Base-by-base conservation (phyloP, 352 stramenopile genomes). In the Pythium aphanidermatum region DNA sequence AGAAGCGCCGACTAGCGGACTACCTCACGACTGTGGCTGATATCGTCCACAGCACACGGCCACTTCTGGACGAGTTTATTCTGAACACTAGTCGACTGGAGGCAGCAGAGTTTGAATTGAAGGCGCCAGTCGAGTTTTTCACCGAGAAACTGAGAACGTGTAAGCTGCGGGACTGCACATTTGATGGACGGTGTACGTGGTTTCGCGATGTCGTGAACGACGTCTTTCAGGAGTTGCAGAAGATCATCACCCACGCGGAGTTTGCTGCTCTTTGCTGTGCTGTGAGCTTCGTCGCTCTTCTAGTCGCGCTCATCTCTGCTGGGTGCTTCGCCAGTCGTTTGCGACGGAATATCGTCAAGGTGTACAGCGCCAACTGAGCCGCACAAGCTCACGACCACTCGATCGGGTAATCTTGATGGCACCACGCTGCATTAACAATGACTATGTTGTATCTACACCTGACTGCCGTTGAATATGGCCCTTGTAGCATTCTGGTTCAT, bases 111-210 rank as follows among this genome's bases (percentile, higher is more conserved):
- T 85, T 82, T 23, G 41, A 53, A 11, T 55, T 90, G 38, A 83
- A 90, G 37, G 51, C 53, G 2, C 41, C 65, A 0, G 61, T 86
- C 24, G 70, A 87, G 51, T 82, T 74, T 45, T 71, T 74, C 44
- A 86, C 68, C 0, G 58, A 76, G 20, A 52, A 52, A 3, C 65
- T 87, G 6, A 73, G 71, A 4, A 30, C 42, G 2, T 67, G 63
- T 57, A 87, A 80, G 35, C 70, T 85, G 19, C 44, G 51, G 14
- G 74, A 90, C 49, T 90, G 74, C 42, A 46, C 62, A 8, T 82
- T 68, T 46, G 56, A 70, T 31, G 60, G 45, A 17, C 83, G 84
- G 50, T 87, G 74, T 51, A 62, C 47, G 38, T 87, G 68, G 65
- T 66, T 85, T 17, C 68, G 68, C 4, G 34, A 25, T 0, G 55